Evolutionary conservation across 2,329 filamentous ascomycete genomes (phyloP).

Genomic region (Emericellopsis cladophorae): DNA sequence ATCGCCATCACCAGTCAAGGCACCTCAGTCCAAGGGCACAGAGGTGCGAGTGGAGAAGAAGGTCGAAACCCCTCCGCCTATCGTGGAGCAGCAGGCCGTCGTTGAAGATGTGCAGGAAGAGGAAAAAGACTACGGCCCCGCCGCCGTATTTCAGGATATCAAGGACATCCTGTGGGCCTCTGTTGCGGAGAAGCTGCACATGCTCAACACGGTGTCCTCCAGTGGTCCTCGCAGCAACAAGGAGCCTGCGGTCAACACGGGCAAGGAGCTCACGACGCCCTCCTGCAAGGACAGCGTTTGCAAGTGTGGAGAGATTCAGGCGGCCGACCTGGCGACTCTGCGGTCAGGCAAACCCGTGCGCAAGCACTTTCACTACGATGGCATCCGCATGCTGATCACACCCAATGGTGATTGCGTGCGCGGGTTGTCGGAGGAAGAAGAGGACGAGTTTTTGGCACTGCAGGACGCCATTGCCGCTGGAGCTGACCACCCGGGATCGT

Average conservation of each 20-base stretch:
- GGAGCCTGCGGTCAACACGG: slow-evolving; percentile 1
- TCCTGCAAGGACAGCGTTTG: slow-evolving; percentile 23
- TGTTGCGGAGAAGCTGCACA: slow-evolving; percentile 18
- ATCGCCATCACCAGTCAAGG: not conserved
- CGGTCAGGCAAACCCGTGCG: slow-evolving; percentile 45
- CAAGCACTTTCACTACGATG: slow-evolving; percentile 45
- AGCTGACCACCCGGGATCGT: slow-evolving; percentile 39
- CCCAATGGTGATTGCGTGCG: slow-evolving; percentile 67
- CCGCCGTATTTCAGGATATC: slow-evolving; percentile 22
- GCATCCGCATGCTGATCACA: slow-evolving; percentile 58
- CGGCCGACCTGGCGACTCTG: slow-evolving; percentile 40
- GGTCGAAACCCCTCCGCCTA: not conserved
- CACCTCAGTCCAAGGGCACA: not conserved
- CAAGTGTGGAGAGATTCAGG: slow-evolving; percentile 25
- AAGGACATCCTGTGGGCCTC: slow-evolving; percentile 17
- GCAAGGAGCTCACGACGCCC: not conserved
- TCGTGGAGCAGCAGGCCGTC: not conserved
- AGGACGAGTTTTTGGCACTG: slow-evolving; percentile 56
- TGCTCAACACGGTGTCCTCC: slow-evolving; percentile 22
- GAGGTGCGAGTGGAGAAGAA: not conserved
- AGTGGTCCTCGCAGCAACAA: slow-evolving; percentile 15
- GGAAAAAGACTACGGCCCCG: slow-evolving; percentile 13
- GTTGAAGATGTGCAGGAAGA: not conserved
- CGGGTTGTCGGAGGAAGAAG: slow-evolving; percentile 55
- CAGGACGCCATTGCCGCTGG: slow-evolving; percentile 44